Evolutionary conservation across 768 basidiomycete genomes (phyloP).

Genomic region (Saitozyma podzolica): DNA sequence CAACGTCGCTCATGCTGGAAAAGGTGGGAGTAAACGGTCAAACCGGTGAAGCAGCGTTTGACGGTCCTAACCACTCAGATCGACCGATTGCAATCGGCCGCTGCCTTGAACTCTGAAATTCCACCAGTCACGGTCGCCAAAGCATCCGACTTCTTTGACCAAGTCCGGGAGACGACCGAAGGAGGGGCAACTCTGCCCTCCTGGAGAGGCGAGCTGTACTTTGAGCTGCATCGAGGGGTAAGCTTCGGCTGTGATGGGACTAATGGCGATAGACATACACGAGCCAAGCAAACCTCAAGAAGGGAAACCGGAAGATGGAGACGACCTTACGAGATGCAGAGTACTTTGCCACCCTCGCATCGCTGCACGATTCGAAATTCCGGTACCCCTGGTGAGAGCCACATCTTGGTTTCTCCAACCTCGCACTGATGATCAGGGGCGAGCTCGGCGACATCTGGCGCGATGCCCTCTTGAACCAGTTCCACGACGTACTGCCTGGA

Average conservation of each 20-base stretch:
- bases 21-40: conserved; percentile 67
- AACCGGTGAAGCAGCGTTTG: no score
- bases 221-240: conserved; percentile 64
- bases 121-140: conserved; percentile 80
- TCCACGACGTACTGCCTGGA: conserved; percentile 63
- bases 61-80: conserved; percentile 5
- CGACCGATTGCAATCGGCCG: conserved; percentile 61
- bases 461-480: conserved; percentile 62
- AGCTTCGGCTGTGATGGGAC: conserved; percentile 6
- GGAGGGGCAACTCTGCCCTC: conserved; percentile 74
- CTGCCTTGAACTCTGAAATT: conserved; percentile 58
- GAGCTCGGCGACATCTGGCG: conserved; percentile 82
- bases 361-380: conserved; percentile 58
- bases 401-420: no score
- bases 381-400: conserved; percentile 67
- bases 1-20: conserved; percentile 71
- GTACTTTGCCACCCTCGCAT: conserved; percentile 79
- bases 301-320: conserved; percentile 89
- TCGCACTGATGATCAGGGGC: background rate
- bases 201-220: conserved; percentile 85
- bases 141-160: conserved; percentile 77
- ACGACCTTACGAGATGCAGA: conserved; percentile 80
- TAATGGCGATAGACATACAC: conserved; percentile 66
- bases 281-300: conserved; percentile 92
- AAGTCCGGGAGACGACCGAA: conserved; percentile 63